Conservation (phyloP, 1,284 basidiomycete genomes). For the Pseudozyma thailandica region DNA sequence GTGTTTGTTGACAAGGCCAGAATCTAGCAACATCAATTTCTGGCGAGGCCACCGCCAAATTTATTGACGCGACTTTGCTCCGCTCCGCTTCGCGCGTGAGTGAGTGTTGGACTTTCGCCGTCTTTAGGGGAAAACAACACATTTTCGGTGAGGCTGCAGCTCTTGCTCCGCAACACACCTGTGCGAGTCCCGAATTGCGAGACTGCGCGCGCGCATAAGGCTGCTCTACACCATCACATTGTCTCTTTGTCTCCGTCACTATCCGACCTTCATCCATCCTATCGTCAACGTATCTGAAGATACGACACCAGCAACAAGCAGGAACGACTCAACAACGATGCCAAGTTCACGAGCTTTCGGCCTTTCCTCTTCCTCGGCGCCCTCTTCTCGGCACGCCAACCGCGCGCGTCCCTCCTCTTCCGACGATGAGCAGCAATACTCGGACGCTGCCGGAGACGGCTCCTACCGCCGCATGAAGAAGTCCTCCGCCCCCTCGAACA, state of each 20-base stretch:
- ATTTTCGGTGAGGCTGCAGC: neutral
- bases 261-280: no score
- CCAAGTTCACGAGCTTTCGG: constrained; percentile 33
- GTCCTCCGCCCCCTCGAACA: constrained; percentile 11
- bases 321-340: constrained; percentile 17
- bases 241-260: no score
- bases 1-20: neutral
- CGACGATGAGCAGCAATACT: constrained; percentile 34
- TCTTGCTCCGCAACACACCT: no score
- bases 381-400: constrained; percentile 27
- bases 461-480: constrained; percentile 24
- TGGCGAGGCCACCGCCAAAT: neutral
- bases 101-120: neutral
- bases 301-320: neutral
- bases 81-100: neutral
- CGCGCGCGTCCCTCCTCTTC: constrained; percentile 15
- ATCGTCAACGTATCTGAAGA: neutral
- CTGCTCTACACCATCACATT: no score
- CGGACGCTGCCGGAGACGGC: constrained; percentile 20
- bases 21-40: neutral
- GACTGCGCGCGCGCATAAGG: no score
- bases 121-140: neutral
- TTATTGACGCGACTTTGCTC: neutral
- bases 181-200: no score
- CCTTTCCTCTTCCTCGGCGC: constrained; percentile 31